Evolutionary conservation across 805 yeast genomes (phyloP).

Genomic region (Candida coleopterorum): DNA sequence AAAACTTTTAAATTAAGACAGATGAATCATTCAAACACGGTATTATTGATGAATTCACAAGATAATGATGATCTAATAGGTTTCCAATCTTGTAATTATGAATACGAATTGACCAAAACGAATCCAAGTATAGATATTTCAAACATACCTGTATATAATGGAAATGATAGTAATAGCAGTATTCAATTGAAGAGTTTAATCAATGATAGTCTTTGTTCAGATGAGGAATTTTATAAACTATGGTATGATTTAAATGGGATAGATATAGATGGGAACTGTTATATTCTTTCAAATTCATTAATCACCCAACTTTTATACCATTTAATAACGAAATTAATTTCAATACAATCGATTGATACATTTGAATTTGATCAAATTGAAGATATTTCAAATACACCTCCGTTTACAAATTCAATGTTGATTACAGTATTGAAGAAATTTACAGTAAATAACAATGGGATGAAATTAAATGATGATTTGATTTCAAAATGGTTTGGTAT

Average conservation of each 20-base stretch:
- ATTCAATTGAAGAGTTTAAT: constrained; percentile 24
- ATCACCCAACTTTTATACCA: constrained; percentile 23
- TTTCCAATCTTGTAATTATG: constrained; percentile 23
- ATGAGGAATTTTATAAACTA: constrained; percentile 42
- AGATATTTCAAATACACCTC: background rate
- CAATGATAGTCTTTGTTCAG: constrained; percentile 50
- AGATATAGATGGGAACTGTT: constrained; percentile 42
- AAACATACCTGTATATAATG: constrained; percentile 22
- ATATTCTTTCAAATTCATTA: constrained; percentile 20
- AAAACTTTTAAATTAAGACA: constrained; percentile 66
- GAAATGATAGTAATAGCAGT: constrained; percentile 2
- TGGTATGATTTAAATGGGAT: constrained; percentile 59
- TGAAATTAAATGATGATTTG: constrained; percentile 35
- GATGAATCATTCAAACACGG: constrained; percentile 83
- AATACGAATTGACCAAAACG: constrained; percentile 28
- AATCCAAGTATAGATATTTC: constrained; percentile 28
- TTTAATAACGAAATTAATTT: constrained; percentile 25
- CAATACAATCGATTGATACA: constrained; percentile 11
- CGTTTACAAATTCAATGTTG: constrained; percentile 31
- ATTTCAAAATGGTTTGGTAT: constrained; percentile 65
- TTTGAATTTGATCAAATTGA: constrained; percentile 6
- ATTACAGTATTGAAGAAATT: constrained; percentile 49
- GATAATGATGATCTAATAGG: constrained; percentile 19
- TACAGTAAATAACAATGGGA: constrained; percentile 19
- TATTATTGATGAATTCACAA: constrained; percentile 44